Base-by-base conservation (phyloP, 805 yeast species). In the Hagleromyces aurorensis region DNA sequence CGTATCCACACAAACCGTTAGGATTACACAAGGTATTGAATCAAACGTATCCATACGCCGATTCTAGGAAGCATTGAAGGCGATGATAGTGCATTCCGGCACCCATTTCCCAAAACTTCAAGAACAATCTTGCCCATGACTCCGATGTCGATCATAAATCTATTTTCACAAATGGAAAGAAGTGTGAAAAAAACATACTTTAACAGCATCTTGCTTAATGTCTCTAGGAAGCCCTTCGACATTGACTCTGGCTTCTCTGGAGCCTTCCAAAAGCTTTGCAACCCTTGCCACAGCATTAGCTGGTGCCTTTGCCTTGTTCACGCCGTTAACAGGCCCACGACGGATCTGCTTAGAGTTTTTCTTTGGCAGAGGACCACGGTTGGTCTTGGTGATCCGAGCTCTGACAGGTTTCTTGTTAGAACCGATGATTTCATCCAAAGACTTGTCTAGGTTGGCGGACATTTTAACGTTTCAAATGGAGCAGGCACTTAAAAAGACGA, bases 341-440 rank as follows among this genome's bases (percentile, higher is more conserved):
- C 58, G 52, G 16, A 53, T 46, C 39, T 59, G 59, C 43, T 55
- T 50, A 21, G 64, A 38, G 18, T 41, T 43, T 44, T 50, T 50
- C 37, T 46, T 51, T 28, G 57, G 55, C 19, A 50, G 47, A 22
- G 50, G 39, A 33, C 46, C 52, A 31, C 67, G 65, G 32, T 46
- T 34, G 23, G 41, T 63, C 35, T 60, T 59, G 35, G 44, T 41
- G 43, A 53, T 29, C 27, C 39, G 46, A 34, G 50, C 52, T 42
- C 57, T 55, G 35, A 47, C 47, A 38, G 48, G 52, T 39, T 47
- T 61, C 51, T 63, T 66, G 52, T 65, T 58, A 40, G 82, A 62
- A 36, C 94, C 73, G 55, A 89, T 82, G 59, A 89, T 89, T 50
- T 86, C 96, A 67, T 89, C 98, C 54, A 89, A 75, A 28, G 96